Conservation (phyloP, 2,329 filamentous ascomycete species). For the Sclerotinia minor region DNA sequence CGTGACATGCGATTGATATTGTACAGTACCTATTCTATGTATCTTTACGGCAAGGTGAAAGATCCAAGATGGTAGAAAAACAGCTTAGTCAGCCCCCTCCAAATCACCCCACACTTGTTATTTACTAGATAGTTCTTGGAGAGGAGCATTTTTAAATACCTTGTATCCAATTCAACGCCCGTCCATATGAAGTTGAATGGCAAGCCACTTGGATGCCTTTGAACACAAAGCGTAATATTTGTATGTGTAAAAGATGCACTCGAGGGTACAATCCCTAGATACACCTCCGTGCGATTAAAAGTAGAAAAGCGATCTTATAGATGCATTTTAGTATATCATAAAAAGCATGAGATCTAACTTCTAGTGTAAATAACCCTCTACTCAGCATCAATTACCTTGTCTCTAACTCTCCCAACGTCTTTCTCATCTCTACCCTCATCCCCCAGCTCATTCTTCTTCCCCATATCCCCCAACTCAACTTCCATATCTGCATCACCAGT, state of each 20-base stretch:
- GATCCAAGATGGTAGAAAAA: neutral
- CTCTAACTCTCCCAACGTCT: neutral
- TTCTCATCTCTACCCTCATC: slow-evolving; percentile 7
- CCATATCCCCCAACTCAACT: slow-evolving; percentile 3
- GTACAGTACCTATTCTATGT: neutral
- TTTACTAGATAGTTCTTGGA: no score
- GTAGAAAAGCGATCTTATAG: neutral
- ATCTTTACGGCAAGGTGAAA: neutral
- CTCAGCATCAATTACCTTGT: neutral
- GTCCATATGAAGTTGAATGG: neutral
- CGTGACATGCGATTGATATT: neutral
- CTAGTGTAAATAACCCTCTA: neutral
- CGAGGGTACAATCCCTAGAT: neutral
- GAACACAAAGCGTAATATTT: no score
- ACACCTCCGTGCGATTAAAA: neutral
- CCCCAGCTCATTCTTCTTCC: neutral
- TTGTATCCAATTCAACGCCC: neutral
- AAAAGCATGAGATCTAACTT: neutral
- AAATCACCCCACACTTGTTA: neutral
- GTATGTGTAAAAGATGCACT: no score
- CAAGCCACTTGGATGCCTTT: neutral
- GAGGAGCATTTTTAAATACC: no score
- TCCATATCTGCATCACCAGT: neutral
- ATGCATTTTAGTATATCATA: neutral
- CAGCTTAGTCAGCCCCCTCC: neutral